phyloP scores from a whole-genome alignment of 306 rosid genomes.

The Chamaecrista fasciculata region DNA sequence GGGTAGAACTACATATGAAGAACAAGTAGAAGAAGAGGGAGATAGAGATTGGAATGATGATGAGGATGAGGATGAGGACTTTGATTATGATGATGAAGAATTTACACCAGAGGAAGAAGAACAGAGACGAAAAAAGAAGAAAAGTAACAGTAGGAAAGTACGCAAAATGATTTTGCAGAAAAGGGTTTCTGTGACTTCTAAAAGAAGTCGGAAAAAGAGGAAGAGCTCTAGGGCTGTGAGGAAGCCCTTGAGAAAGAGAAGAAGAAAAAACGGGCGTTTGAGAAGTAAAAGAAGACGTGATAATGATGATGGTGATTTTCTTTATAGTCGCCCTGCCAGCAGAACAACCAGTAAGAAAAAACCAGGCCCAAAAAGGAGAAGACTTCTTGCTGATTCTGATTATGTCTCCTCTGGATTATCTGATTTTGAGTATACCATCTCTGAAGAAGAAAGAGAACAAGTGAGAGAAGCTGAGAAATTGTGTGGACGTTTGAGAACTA shows the following conservation, averaged over 20 bases:
- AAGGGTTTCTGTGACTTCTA: slow-evolving; percentile 36
- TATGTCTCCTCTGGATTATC: slow-evolving; percentile 51
- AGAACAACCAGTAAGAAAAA: slow-evolving; percentile 34
- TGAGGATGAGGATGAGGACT: slow-evolving; percentile 36
- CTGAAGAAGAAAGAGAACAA: slow-evolving; percentile 96
- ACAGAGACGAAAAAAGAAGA: slow-evolving; percentile 43
- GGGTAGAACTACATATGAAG: slow-evolving; percentile 17
- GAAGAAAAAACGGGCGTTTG: slow-evolving; percentile 37
- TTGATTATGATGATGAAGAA: slow-evolving; percentile 48
- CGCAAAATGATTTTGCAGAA: slow-evolving; percentile 44
- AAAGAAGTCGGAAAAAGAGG: slow-evolving; percentile 45
- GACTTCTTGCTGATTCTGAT: slow-evolving; percentile 43
- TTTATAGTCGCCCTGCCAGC: slow-evolving; percentile 32
- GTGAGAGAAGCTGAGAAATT: slow-evolving; percentile 76
- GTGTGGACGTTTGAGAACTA: slow-evolving; percentile 44
- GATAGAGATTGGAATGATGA: slow-evolving; percentile 12
- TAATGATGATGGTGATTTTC: slow-evolving; percentile 44
- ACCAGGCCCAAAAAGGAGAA: slow-evolving; percentile 40
- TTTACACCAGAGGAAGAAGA: slow-evolving; percentile 66
- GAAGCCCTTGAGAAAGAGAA: slow-evolving; percentile 58
- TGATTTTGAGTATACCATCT: slow-evolving; percentile 68
- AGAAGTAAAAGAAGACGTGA: slow-evolving; percentile 38
- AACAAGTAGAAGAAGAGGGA: slow-evolving; percentile 28
- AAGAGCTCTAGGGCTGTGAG: slow-evolving; percentile 48
- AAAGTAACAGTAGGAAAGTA: slow-evolving; percentile 38